Conservation (phyloP, 2,329 filamentous ascomycete genomes). For the Penicillium polonicum region DNA sequence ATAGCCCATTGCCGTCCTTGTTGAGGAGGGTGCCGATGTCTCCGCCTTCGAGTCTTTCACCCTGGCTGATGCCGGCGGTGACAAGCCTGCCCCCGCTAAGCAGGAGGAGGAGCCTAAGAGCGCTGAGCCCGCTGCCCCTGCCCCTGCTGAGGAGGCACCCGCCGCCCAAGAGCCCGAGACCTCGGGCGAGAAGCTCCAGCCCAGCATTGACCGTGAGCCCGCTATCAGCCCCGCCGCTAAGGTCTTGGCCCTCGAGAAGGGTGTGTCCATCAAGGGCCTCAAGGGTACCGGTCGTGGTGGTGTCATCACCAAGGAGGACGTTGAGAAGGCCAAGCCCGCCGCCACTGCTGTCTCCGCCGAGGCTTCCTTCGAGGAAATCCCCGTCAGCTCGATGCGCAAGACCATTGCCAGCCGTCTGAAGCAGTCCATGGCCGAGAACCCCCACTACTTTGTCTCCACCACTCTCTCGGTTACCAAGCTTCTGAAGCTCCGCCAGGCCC, state of each 20-base stretch:
- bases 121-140: conserved; percentile 49
- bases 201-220: conserved; percentile 78
- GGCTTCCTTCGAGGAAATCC: conserved; percentile 76
- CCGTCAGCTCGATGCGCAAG: conserved; percentile 93
- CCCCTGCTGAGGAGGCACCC: conserved; percentile 59
- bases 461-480: conserved; percentile 92
- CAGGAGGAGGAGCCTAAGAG: conserved; percentile 59
- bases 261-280: conserved; percentile 70
- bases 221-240: conserved; percentile 71
- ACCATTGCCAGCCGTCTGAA: conserved; percentile 89
- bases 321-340: conserved; percentile 76
- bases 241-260: conserved; percentile 80
- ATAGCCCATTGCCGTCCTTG: conserved; percentile 91
- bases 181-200: conserved; percentile 74
- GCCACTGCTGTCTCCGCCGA: conserved; percentile 53
- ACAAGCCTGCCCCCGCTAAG: conserved; percentile 64
- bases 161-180: conserved; percentile 67
- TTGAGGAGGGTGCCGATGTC: conserved; percentile 87
- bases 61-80: conserved; percentile 85
- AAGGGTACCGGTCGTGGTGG: conserved; percentile 87
- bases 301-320: conserved; percentile 85
- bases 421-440: conserved; percentile 88
- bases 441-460: conserved; percentile 95
- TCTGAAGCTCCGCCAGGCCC: conserved; percentile 88
- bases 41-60: conserved; percentile 86